Evolutionary conservation across 2,329 filamentous ascomycete genomes (phyloP).

Genomic region (Aspergillus brasiliensis): DNA sequence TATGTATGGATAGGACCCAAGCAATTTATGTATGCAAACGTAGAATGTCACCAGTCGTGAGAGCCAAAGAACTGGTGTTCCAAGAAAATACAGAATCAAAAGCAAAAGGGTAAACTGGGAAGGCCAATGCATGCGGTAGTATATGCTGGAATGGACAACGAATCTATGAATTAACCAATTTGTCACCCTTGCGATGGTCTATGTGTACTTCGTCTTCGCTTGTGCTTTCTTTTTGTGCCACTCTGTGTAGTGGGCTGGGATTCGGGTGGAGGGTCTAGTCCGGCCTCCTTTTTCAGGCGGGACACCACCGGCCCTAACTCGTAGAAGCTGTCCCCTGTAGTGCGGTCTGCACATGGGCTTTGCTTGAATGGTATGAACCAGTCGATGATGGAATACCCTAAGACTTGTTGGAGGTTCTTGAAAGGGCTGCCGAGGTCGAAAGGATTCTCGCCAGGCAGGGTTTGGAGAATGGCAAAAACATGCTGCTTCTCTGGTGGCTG

Average conservation of each 20-base stretch:
- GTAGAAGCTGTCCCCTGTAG: constrained; percentile 67
- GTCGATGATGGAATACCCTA: constrained; percentile 71
- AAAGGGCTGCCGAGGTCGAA: constrained; percentile 72
- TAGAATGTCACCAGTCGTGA: neutral
- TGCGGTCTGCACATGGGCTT: constrained; percentile 74
- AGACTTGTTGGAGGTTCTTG: constrained; percentile 75
- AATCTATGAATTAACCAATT: constrained; percentile 2
- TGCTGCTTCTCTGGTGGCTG: constrained; percentile 52
- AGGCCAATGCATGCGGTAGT: neutral
- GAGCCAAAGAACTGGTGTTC: neutral
- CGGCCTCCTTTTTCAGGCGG: constrained; percentile 54
- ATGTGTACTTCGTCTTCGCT: constrained; percentile 18
- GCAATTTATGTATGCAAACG: too few species aligned
- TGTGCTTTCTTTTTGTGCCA: constrained; percentile 10
- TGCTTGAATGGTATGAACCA: constrained; percentile 78
- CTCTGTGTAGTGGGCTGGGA: neutral
- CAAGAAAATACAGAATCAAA: neutral
- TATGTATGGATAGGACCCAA: too few species aligned
- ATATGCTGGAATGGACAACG: too few species aligned
- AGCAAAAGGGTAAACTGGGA: neutral
- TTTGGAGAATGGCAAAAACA: constrained; percentile 78
- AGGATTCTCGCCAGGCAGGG: constrained; percentile 75
- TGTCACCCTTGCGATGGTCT: constrained; percentile 7
- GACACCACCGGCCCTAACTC: constrained; percentile 65
- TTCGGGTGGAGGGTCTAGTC: constrained; percentile 27